These are phyloP conservation scores for Leccinum pellstonianum DNA, from an alignment of 768 basidiomycete genomes.

Conservation along the genomic window DNA sequence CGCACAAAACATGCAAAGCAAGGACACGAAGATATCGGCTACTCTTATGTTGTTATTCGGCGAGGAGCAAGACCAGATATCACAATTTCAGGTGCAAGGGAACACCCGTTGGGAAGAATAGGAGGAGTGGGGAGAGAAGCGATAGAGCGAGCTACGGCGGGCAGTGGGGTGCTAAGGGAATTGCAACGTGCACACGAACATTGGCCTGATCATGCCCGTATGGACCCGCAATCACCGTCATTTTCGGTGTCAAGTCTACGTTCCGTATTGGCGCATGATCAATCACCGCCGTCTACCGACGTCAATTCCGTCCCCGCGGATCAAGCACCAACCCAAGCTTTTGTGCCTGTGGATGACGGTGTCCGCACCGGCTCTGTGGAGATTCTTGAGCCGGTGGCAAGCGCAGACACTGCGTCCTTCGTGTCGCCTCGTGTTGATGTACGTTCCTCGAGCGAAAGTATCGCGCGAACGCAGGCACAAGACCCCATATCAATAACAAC, in stretches of 20 bases:
- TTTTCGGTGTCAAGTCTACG: slow-evolving; percentile 14
- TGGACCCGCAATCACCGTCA: slow-evolving; percentile 30
- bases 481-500: slow-evolving; percentile 8
- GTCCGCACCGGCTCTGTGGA: slow-evolving; percentile 19
- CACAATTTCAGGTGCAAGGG: slow-evolving; percentile 4
- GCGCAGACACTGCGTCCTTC: slow-evolving; percentile 18
- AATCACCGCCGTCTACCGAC: slow-evolving; percentile 16
- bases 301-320: slow-evolving; percentile 26
- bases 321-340: slow-evolving; percentile 10
- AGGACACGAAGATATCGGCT: slow-evolving; percentile 85
- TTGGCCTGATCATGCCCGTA: slow-evolving; percentile 11
- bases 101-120: slow-evolving; percentile 26
- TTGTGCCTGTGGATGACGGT: slow-evolving; percentile 21
- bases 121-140: slow-evolving; percentile 32
- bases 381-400: slow-evolving; percentile 17
- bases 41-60: slow-evolving; percentile 88
- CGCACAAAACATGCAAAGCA: slow-evolving; percentile 81
- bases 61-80: slow-evolving; percentile 66
- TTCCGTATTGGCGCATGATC: slow-evolving; percentile 12
- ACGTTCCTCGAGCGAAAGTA: slow-evolving; percentile 12
- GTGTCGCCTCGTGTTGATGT: slow-evolving; percentile 28
- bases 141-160: slow-evolving; percentile 25
- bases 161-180: slow-evolving; percentile 24
- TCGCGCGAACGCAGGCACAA: slow-evolving; percentile 15
- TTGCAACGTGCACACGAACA: slow-evolving; percentile 23